phyloP scores from a whole-genome alignment of 208 protist genomes.

The Wallacemonas sp. region DNA sequence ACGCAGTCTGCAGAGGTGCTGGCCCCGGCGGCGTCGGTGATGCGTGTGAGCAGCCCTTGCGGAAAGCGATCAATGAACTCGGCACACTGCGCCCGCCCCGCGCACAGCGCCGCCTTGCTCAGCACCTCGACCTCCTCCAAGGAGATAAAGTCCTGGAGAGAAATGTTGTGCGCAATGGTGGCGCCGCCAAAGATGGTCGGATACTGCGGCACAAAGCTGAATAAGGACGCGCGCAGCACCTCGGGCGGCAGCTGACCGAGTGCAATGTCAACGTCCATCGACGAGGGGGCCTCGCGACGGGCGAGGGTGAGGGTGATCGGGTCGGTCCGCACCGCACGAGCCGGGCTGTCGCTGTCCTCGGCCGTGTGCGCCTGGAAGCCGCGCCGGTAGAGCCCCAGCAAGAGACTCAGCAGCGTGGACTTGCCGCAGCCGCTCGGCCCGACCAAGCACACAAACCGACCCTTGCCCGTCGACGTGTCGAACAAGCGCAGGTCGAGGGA shows the following conservation, averaged over 20 bases:
- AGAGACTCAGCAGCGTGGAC: constrained; percentile 70
- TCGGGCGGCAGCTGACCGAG: no score
- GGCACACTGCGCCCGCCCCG: constrained; percentile 45
- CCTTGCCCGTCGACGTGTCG: constrained; percentile 24
- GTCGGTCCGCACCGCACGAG: background rate
- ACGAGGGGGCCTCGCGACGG: no score
- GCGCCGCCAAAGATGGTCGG: constrained; percentile 64
- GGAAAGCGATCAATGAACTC: constrained; percentile 67
- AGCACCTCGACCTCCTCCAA: constrained; percentile 45
- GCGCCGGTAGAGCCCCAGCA: constrained; percentile 59
- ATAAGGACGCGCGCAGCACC: constrained; percentile 51
- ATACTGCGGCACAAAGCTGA: constrained; percentile 75
- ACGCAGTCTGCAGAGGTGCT: constrained; percentile 36
- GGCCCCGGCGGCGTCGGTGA: constrained; percentile 34
- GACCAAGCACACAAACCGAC: constrained; percentile 58
- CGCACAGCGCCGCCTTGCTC: constrained; percentile 34
- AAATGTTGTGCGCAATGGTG: constrained; percentile 84
- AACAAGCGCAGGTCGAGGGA: constrained; percentile 18
- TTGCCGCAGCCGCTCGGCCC: constrained; percentile 76
- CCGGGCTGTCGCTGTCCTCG: background rate
- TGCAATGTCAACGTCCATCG: no score
- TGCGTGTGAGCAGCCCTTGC: constrained; percentile 59
- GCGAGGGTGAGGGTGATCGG: background rate
- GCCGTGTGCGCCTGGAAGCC: background rate
- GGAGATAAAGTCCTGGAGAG: constrained; percentile 57